phyloP scores from a whole-genome alignment of 2,329 filamentous ascomycete genomes.

The Setomelanomma holmii region DNA sequence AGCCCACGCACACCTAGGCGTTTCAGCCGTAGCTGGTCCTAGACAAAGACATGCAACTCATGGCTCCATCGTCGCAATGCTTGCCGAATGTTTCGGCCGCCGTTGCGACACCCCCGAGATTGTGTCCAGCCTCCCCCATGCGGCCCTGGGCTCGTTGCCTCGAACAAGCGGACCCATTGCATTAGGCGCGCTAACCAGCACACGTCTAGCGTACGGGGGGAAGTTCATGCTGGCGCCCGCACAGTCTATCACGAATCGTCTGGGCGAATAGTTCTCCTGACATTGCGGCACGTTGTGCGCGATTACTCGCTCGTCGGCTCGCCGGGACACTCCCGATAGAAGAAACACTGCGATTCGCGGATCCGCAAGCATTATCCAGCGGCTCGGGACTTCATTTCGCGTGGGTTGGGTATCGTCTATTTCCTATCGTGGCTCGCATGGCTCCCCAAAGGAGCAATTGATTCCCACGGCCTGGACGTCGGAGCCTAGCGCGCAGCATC shows the following conservation, averaged over 20 bases:
- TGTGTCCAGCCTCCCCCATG: slow-evolving; percentile 22
- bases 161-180: slow-evolving; percentile 17
- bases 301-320: slow-evolving; percentile 15
- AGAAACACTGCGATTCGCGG: slow-evolving; percentile 8
- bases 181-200: slow-evolving; percentile 17
- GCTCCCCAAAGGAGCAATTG: slow-evolving; percentile 15
- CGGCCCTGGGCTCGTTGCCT: slow-evolving; percentile 10
- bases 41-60: slow-evolving; percentile 1
- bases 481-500: slow-evolving; percentile 9
- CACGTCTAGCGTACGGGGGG: slow-evolving; percentile 41
- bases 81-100: slow-evolving; percentile 30
- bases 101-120: slow-evolving; percentile 33
- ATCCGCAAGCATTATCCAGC: slow-evolving; percentile 16
- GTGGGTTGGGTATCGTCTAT: slow-evolving; percentile 15
- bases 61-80: slow-evolving; percentile 14
- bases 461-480: slow-evolving; percentile 18
- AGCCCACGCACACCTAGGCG: slow-evolving; percentile 24
- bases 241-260: slow-evolving; percentile 21
- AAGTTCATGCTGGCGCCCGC: slow-evolving; percentile 31
- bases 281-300: slow-evolving; percentile 22
- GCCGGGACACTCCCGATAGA: slow-evolving; percentile 13
- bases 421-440: slow-evolving; percentile 11
- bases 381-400: slow-evolving; percentile 20
- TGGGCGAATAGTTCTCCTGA: slow-evolving; percentile 21
- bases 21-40: slow-evolving; percentile 25